Percentiles rank a stretch among this genome's conserved stretches.
These are phyloP conservation scores for Ogataea henricii DNA, from an alignment of 805 yeast genomes.

Conservation along the genomic window DNA sequence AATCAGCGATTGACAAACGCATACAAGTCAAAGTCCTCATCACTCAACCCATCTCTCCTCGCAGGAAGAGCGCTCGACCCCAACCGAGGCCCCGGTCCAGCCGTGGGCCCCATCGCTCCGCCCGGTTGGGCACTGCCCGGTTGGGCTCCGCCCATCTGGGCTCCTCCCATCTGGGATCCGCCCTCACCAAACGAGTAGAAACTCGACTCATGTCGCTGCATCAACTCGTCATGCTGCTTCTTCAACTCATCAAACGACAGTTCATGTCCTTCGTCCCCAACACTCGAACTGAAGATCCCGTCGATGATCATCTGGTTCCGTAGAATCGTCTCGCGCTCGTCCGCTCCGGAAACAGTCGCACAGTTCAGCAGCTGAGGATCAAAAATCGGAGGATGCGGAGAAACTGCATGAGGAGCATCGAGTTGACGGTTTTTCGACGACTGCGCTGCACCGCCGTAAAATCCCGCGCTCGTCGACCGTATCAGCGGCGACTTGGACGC, in stretches of 20 bases:
- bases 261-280: slow-evolving; percentile 2
- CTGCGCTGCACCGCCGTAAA: not conserved
- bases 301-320: slow-evolving; percentile 19
- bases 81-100: not conserved
- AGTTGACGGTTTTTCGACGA: not conserved
- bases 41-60: slow-evolving; percentile 4
- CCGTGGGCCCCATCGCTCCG: not conserved
- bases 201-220: slow-evolving; percentile 18
- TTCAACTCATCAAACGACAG: slow-evolving; percentile 24
- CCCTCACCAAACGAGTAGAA: slow-evolving; percentile 18
- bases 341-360: not conserved
- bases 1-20: slow-evolving; percentile 21
- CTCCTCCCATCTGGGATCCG: not conserved
- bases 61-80: not conserved
- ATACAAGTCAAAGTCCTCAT: slow-evolving; percentile 20
- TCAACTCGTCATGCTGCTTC: slow-evolving; percentile 23
- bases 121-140: no score
- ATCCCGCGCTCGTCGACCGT: not conserved
- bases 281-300: slow-evolving; percentile 10
- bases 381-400: slow-evolving; percentile 14
- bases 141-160: no score
- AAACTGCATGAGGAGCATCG: slow-evolving; percentile 5
- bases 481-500: slow-evolving; percentile 15
- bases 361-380: slow-evolving; percentile 18
- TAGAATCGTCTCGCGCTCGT: slow-evolving; percentile 1